phyloP scores from a whole-genome alignment of 1,139 yeast species.

The Oligophagozyma castellii region DNA sequence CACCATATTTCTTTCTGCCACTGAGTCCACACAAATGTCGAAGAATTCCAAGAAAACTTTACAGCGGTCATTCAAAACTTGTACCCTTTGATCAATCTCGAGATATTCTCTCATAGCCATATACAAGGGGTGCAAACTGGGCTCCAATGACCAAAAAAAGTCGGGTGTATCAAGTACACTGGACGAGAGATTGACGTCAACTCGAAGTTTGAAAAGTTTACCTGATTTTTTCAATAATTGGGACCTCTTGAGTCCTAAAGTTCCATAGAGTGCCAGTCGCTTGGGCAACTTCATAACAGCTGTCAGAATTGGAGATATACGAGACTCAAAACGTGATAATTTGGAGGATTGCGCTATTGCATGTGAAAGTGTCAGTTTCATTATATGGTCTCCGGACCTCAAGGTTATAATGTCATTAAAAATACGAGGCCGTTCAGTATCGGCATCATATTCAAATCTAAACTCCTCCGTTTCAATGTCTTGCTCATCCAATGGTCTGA shows the following conservation, averaged over 20 bases:
- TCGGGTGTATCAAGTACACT: conserved; percentile 91
- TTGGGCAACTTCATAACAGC: conserved; percentile 83
- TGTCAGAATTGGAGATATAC: conserved; percentile 73
- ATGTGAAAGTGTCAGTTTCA: conserved; percentile 85
- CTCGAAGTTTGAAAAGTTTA: conserved; percentile 72
- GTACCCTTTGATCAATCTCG: conserved; percentile 89
- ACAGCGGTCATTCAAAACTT: conserved; percentile 84
- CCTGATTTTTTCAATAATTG: conserved; percentile 82
- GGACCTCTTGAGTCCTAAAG: conserved; percentile 62
- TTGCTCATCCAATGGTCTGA: conserved; percentile 72
- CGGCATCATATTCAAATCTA: conserved; percentile 78
- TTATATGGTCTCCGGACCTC: conserved; percentile 81
- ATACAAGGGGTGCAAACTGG: conserved; percentile 85
- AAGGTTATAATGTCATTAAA: conserved; percentile 90
- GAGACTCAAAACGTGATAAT: conserved; percentile 75
- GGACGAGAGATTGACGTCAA: conserved; percentile 84
- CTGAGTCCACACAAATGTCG: conserved; percentile 84
- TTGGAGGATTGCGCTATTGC: conserved; percentile 96
- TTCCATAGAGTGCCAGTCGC: conserved; percentile 79
- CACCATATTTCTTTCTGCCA: conserved; percentile 85
- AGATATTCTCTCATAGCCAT: conserved; percentile 81
- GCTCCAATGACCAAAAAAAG: conserved; percentile 93
- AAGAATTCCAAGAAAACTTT: conserved; percentile 87
- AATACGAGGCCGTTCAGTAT: conserved; percentile 73
- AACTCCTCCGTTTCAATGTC: conserved; percentile 93